These are phyloP conservation scores for Waitea zeae DNA, from an alignment of 1,284 basidiomycete genomes.

Conservation along the genomic window DNA sequence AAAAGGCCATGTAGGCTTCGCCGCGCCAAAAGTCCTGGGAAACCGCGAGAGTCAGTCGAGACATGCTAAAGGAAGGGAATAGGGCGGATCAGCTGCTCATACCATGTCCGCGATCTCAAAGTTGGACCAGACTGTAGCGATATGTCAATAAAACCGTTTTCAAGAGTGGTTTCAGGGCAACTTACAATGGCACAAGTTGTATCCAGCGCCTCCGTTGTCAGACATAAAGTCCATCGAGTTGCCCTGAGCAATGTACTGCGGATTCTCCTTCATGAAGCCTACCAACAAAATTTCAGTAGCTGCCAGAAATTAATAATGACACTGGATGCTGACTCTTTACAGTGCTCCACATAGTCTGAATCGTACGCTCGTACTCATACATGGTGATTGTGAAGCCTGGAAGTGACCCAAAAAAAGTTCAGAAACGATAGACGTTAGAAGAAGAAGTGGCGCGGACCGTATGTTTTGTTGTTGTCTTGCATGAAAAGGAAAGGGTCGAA, in stretches of 20 bases:
- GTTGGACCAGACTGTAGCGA: conserved; percentile 48
- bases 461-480: conserved; percentile 72
- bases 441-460: conserved; percentile 28
- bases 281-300: conserved; percentile 4
- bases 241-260: conserved; percentile 44
- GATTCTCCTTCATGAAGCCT: conserved; percentile 67
- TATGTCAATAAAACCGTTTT: conserved; percentile 3
- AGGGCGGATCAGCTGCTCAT: too few species aligned
- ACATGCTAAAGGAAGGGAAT: too few species aligned
- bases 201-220: conserved; percentile 62
- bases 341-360: conserved; percentile 71
- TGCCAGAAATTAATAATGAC: conserved; percentile 1
- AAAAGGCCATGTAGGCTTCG: conserved; percentile 54
- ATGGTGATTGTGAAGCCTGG: conserved; percentile 76
- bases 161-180: conserved; percentile 5
- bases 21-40: conserved; percentile 31
- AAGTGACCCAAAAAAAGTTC: not conserved
- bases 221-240: conserved; percentile 75
- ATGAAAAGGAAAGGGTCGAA: conserved; percentile 85
- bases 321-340: conserved; percentile 34
- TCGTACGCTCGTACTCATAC: conserved; percentile 74
- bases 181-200: conserved; percentile 82
- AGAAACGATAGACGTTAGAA: too few species aligned
- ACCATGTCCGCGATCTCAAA: conserved; percentile 64
- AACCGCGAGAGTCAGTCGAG: too few species aligned